A percentile compares a stretch with the other conserved stretches of the same genome.
Evolutionary conservation across 768 basidiomycete genomes (phyloP).

Genomic region (Kwoniella newhampshirensis): DNA sequence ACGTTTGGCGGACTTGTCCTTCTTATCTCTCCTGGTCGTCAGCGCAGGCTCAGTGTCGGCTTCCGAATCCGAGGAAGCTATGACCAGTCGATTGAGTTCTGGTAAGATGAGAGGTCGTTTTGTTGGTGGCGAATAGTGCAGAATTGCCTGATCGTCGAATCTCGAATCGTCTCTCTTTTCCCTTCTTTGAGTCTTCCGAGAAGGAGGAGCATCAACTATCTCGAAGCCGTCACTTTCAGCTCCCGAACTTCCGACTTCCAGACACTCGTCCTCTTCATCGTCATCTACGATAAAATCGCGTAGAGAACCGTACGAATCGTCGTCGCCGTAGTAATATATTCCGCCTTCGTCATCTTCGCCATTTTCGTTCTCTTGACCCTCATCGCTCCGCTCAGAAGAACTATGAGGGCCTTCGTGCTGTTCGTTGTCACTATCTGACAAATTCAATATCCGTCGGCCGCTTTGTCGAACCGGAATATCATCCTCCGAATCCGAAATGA

Average conservation of each 20-base stretch:
- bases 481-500: slow-evolving; percentile 14
- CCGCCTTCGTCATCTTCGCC: slow-evolving; percentile 12
- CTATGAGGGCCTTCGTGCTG: not conserved
- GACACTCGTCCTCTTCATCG: slow-evolving; percentile 27
- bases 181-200: slow-evolving; percentile 1
- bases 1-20: slow-evolving; percentile 12
- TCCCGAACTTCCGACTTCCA: slow-evolving; percentile 2
- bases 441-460: not conserved
- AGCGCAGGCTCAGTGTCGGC: slow-evolving; percentile 7
- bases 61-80: slow-evolving; percentile 11
- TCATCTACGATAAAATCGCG: slow-evolving; percentile 49
- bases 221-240: slow-evolving; percentile 20
- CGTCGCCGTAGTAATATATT: slow-evolving; percentile 28
- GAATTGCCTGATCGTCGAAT: slow-evolving; percentile 14
- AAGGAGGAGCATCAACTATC: slow-evolving; percentile 11
- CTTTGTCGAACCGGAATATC: not conserved
- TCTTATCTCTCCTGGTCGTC: not conserved
- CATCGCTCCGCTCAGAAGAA: not conserved
- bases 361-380: not conserved
- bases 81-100: slow-evolving; percentile 14
- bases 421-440: not conserved
- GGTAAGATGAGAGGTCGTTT: slow-evolving; percentile 6
- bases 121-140: slow-evolving; percentile 31
- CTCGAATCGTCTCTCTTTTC: not conserved
- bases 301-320: slow-evolving; percentile 31